Percentiles rank a stretch among this genome's conserved stretches.
Evolutionary conservation across 2,329 filamentous ascomycete species (phyloP).

Genomic region (Exophiala spinifera): DNA sequence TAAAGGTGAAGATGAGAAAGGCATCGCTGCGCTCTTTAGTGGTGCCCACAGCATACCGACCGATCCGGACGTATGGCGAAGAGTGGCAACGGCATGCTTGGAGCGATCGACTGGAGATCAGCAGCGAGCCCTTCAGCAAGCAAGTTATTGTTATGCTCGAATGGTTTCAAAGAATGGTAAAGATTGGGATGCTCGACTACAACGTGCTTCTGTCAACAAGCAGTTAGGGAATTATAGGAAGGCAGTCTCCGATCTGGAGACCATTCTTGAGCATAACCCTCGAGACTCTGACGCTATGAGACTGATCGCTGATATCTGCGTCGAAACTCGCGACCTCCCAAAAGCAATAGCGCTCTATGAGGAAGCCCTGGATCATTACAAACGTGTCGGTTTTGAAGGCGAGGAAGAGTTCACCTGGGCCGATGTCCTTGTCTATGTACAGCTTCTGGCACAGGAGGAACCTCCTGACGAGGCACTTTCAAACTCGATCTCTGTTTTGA

Average conservation of each 20-base stretch:
- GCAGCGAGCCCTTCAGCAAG: constrained; percentile 44
- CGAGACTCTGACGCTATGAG: constrained; percentile 54
- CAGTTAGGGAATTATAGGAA: constrained; percentile 47
- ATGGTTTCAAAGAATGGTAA: constrained; percentile 53
- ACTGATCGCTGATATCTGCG: constrained; percentile 56
- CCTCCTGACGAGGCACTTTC: constrained; percentile 29
- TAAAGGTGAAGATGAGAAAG: constrained; percentile 56
- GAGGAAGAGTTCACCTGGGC: constrained; percentile 64
- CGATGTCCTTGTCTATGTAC: constrained; percentile 79
- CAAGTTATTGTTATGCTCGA: constrained; percentile 53
- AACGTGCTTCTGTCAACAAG: constrained; percentile 55
- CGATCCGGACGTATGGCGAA: constrained; percentile 56
- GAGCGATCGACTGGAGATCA: constrained; percentile 44
- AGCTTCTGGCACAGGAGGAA: constrained; percentile 68
- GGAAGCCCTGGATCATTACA: constrained; percentile 50
- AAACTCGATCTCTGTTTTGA: constrained; percentile 67
- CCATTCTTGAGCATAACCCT: constrained; percentile 53
- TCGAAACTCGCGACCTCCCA: constrained; percentile 48
- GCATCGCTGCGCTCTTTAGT: constrained; percentile 54
- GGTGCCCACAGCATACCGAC: constrained; percentile 57
- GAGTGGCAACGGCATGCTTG: constrained; percentile 55
- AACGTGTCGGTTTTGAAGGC: constrained; percentile 37
- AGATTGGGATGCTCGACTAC: constrained; percentile 53
- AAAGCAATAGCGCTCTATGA: constrained; percentile 53
- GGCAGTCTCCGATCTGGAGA: constrained; percentile 52